Evolutionary conservation across 2,329 filamentous ascomycete genomes (phyloP), one percentile per base, ranked within the genome.

Genomic region (Stagonosporopsis rhizophila): DNA sequence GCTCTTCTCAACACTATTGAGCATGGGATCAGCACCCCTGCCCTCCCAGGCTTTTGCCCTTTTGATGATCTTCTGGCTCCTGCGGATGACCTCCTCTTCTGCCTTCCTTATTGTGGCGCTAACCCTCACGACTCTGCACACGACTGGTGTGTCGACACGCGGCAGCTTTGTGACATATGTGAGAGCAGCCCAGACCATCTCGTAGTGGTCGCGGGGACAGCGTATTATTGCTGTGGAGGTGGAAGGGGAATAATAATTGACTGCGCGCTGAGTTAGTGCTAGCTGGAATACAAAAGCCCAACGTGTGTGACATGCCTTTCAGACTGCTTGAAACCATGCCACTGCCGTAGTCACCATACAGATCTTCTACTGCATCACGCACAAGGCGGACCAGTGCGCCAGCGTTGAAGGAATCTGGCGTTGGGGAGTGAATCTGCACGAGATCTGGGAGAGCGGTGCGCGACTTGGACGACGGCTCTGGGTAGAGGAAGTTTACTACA

Each of bases 221-320:
- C 90, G 87, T 35, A 99, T 82, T 58, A 99, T 99, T 51, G 94
- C 92, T 1, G 94, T 99, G 6, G 91, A 96, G 0, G 95, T 99
- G n/a, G 92, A 90, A 3, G 87, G 82, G 1, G 92, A 96, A 47
- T 96, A 83, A 75, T 99, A 99, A 81, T 96, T 96, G 49, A 99
- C 91, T 94, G 62, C 35, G 12, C 9, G 2, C 4, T 14, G 9
- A 4, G n/a, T 47, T 5, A 58, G 56, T 41, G 14, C 3, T n/a
- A 19, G 38, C 25, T 45, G 15, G 15, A 5, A 6, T 8, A n/a
- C 6, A 8, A 56, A 30, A 12, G 9, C 23, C 3, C 8, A 38
- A 14, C 12, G 19, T 9, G 5, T n/a, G 15, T 15, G 4, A 12
- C 77, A 57, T 77, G 92, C 92, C 85, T 70, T 86, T 84, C 6